phyloP scores from a whole-genome alignment of 345 rosid genomes.

The Turritis glabra region DNA sequence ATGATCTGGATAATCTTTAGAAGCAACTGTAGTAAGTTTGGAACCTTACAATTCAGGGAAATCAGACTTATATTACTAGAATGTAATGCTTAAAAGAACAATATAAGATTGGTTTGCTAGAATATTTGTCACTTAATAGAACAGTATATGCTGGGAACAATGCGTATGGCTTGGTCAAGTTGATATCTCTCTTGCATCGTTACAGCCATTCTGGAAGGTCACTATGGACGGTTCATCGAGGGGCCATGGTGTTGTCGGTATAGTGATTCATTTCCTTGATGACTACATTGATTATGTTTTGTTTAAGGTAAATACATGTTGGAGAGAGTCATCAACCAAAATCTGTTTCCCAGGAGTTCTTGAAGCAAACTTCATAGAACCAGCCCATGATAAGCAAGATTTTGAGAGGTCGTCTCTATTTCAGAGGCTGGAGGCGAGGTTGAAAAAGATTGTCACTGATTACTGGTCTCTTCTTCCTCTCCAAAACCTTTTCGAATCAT shows the following conservation, averaged over 20 bases:
- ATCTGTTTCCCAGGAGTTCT: constrained; percentile 66
- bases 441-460: constrained; percentile 60
- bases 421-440: constrained; percentile 68
- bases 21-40: not conserved
- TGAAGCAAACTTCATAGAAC: constrained; percentile 96
- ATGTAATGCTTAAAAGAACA: not conserved
- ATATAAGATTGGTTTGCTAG: not conserved
- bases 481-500: not conserved
- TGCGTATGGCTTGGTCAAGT: constrained; percentile 26
- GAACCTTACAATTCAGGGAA: not conserved
- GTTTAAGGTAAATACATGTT: constrained; percentile 6
- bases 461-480: constrained; percentile 66
- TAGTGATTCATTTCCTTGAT: constrained; percentile 18
- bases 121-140: not conserved
- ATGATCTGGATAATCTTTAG: not conserved
- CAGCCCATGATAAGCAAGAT: constrained; percentile 96
- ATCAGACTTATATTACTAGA: not conserved
- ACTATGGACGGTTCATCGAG: constrained; percentile 49
- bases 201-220: constrained; percentile 97
- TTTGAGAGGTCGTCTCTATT: constrained; percentile 88
- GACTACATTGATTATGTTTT: constrained; percentile 12
- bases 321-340: constrained; percentile 29
- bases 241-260: constrained; percentile 89
- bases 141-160: too few relatives aligned
- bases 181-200: constrained; percentile 28